A percentile compares a stretch with the other conserved stretches of the same genome.
Conservation (phyloP, 148 eudicot genomes). For the Spergularia bocconei region DNA sequence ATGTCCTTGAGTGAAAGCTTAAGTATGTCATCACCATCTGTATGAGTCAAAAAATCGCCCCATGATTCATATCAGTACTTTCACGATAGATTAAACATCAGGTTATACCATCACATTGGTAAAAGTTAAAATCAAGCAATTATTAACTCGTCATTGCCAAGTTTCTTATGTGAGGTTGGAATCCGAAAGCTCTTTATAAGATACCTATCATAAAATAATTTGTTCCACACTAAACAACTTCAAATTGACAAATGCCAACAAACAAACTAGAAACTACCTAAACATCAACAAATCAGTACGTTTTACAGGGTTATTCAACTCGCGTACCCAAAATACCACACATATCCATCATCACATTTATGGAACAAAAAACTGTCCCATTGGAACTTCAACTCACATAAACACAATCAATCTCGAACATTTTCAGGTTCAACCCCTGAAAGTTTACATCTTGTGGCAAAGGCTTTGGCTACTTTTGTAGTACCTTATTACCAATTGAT, state of each 20-base stretch:
- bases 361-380: background rate
- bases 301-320: too few relatives aligned
- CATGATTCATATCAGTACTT: too few relatives aligned
- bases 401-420: background rate
- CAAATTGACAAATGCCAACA: too few relatives aligned
- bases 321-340: too few relatives aligned
- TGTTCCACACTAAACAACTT: too few relatives aligned
- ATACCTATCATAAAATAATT: too few relatives aligned
- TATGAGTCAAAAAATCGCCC: background rate
- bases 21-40: constrained; percentile 54
- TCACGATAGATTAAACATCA: background rate
- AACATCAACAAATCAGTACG: too few relatives aligned
- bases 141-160: background rate
- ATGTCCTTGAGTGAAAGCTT: constrained; percentile 71
- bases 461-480: background rate
- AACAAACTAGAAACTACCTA: too few relatives aligned
- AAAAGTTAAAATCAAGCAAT: background rate
- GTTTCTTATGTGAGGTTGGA: background rate
- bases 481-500: background rate
- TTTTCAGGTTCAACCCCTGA: background rate
- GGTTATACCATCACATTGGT: background rate
- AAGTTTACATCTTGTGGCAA: background rate
- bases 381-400: background rate
- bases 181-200: too few relatives aligned
- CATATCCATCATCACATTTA: background rate